Conservation (phyloP, 805 yeast species). For the Tetrapisispora fleetii region DNA sequence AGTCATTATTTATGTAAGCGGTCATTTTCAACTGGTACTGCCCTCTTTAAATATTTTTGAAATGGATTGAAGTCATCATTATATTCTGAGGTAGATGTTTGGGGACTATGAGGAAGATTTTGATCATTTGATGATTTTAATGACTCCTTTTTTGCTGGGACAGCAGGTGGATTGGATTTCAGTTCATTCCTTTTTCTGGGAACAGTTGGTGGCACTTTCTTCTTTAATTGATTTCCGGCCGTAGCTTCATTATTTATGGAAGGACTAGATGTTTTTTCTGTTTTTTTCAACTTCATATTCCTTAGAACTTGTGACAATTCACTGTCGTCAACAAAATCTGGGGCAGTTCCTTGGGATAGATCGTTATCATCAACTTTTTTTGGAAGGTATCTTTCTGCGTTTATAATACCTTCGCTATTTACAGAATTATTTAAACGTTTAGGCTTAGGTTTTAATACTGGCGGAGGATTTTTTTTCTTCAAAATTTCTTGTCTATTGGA, state of each 20-base stretch:
- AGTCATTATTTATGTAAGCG: constrained; percentile 17
- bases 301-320: constrained; percentile 10
- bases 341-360: not conserved
- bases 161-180: constrained; percentile 28
- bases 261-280: not conserved
- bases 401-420: not conserved
- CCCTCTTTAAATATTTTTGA: constrained; percentile 27
- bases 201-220: constrained; percentile 9
- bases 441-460: constrained; percentile 26
- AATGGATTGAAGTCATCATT: constrained; percentile 28
- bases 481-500: not conserved
- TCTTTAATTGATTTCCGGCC: not conserved
- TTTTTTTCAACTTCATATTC: constrained; percentile 9
- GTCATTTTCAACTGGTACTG: constrained; percentile 30
- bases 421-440: constrained; percentile 4
- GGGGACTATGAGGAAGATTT: not conserved
- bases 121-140: not conserved
- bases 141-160: constrained; percentile 29
- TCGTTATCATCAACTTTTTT: not conserved
- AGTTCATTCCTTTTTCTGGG: constrained; percentile 12
- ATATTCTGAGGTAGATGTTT: not conserved
- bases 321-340: not conserved
- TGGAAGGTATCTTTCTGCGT: not conserved
- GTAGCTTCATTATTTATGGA: not conserved
- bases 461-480: constrained; percentile 12